Percentiles rank a stretch among this genome's conserved stretches.
Evolutionary conservation across 2,329 filamentous ascomycete genomes (phyloP).

Genomic region (Incumbomyces delicatus): DNA sequence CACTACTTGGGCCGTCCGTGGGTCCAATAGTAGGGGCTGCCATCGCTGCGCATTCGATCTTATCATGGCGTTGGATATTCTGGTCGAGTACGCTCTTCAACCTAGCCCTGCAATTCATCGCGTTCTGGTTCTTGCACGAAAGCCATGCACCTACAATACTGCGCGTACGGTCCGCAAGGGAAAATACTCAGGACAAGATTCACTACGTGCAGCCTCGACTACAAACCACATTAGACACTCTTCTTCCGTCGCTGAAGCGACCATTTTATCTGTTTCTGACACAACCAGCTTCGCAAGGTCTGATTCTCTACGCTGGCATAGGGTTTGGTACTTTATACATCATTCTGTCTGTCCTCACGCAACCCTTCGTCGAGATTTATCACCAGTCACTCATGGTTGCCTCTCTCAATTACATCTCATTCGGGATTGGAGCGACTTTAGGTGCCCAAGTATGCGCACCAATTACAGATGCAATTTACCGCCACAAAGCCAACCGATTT

Average conservation of each 20-base stretch:
- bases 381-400: slow-evolving; percentile 39
- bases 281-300: slow-evolving; percentile 45
- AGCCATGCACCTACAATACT: slow-evolving; percentile 50
- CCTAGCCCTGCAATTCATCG: slow-evolving; percentile 46
- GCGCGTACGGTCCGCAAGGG: slow-evolving; percentile 11
- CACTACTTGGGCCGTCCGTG: slow-evolving; percentile 41
- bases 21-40: slow-evolving; percentile 54
- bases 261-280: slow-evolving; percentile 33
- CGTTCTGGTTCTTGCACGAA: slow-evolving; percentile 48
- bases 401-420: slow-evolving; percentile 48
- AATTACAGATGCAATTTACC: slow-evolving; percentile 31
- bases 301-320: slow-evolving; percentile 38
- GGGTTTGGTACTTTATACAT: slow-evolving; percentile 41
- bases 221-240: slow-evolving; percentile 21
- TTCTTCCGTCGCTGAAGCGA: slow-evolving; percentile 21
- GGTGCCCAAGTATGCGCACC: slow-evolving; percentile 35
- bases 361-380: slow-evolving; percentile 42
- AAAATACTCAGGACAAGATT: background rate
- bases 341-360: slow-evolving; percentile 47
- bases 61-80: slow-evolving; percentile 19
- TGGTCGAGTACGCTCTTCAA: slow-evolving; percentile 51
- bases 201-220: background rate
- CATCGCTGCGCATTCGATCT: slow-evolving; percentile 35
- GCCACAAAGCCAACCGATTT: slow-evolving; percentile 8
- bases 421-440: slow-evolving; percentile 45